These are phyloP conservation scores for Prototheca stagnorum DNA, from an alignment of 163 green algal species.

Conservation along the genomic window DNA sequence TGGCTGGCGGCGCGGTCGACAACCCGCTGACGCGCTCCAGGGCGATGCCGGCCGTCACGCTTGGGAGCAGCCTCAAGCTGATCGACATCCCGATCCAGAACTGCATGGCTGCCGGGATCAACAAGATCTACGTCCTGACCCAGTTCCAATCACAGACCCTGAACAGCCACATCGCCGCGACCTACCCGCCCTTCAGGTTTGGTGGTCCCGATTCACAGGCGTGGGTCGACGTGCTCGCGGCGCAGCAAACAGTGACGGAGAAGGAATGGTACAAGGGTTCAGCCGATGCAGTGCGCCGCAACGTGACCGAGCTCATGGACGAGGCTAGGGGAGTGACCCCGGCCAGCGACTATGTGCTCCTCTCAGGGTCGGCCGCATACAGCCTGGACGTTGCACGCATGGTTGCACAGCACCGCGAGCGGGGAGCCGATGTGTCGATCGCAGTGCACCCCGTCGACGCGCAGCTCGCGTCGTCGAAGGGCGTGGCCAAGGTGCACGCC, in stretches of 20 bases:
- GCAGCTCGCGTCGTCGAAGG: slow-evolving; percentile 36
- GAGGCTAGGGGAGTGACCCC: slow-evolving; percentile 17
- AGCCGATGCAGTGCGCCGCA: slow-evolving; percentile 90
- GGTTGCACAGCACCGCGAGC: slow-evolving; percentile 66
- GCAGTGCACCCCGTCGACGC: slow-evolving; percentile 74
- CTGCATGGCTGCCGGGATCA: slow-evolving; percentile 91
- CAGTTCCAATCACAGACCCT: slow-evolving; percentile 97
- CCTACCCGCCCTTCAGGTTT: slow-evolving; percentile 32
- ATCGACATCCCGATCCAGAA: slow-evolving; percentile 97
- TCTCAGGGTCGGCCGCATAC: slow-evolving; percentile 76
- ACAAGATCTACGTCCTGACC: slow-evolving; percentile 98
- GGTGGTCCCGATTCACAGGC: slow-evolving; percentile 33
- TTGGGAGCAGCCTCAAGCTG: slow-evolving; percentile 72
- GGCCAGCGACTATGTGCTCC: slow-evolving; percentile 68
- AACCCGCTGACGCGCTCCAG: slow-evolving; percentile 32
- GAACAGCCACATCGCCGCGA: slow-evolving; percentile 78
- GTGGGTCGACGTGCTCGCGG: slow-evolving; percentile 96
- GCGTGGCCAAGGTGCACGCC: slow-evolving; percentile 12
- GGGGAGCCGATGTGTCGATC: slow-evolving; percentile 87
- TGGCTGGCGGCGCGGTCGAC: slow-evolving; percentile 30
- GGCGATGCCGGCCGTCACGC: slow-evolving; percentile 35
- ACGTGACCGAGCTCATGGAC: slow-evolving; percentile 89
- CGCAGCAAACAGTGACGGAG: slow-evolving; percentile 71
- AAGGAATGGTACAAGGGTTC: slow-evolving; percentile 90
- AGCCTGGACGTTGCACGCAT: slow-evolving; percentile 91